Conservation (phyloP, 169 alveolate genomes). For the Plasmodium billcollinsi region DNA sequence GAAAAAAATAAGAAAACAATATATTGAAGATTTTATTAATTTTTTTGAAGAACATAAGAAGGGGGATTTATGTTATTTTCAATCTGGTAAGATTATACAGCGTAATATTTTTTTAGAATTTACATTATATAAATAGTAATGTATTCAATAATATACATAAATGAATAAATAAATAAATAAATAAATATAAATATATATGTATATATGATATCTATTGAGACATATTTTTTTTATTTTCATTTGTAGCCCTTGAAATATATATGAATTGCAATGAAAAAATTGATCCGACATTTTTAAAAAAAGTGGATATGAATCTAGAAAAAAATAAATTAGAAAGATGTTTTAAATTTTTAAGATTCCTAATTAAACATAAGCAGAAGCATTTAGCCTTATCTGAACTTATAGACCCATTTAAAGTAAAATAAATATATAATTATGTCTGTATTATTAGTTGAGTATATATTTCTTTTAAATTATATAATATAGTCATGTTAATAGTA, state of each 20-base stretch:
- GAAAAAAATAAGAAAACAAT: conserved; percentile 24
- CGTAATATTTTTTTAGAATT: not conserved
- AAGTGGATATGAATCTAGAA: conserved; percentile 10
- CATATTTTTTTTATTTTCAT: not conserved
- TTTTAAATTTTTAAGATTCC: conserved; percentile 62
- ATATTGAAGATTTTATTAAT: conserved; percentile 32
- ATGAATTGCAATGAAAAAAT: conserved; percentile 32
- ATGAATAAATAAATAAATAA: not conserved
- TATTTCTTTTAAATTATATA: too few species aligned
- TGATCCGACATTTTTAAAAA: conserved; percentile 26
- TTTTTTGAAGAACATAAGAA: conserved; percentile 42
- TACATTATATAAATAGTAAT: not conserved
- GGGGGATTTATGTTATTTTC: conserved; percentile 63
- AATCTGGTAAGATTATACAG: conserved; percentile 25
- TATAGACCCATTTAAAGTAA: conserved; percentile 42
- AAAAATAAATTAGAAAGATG: conserved; percentile 70
- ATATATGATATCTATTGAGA: not conserved
- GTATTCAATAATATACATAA: not conserved
- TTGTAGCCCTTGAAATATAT: conserved; percentile 63
- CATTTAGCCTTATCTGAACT: conserved; percentile 16
- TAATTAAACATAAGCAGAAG: conserved; percentile 19
- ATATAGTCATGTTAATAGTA: too few species aligned
- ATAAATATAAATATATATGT: not conserved
- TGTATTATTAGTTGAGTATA: too few species aligned
- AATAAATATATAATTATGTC: not conserved